phyloP scores from a whole-genome alignment of 2,329 filamentous ascomycete genomes.

The Fusarium phyllophilum region DNA sequence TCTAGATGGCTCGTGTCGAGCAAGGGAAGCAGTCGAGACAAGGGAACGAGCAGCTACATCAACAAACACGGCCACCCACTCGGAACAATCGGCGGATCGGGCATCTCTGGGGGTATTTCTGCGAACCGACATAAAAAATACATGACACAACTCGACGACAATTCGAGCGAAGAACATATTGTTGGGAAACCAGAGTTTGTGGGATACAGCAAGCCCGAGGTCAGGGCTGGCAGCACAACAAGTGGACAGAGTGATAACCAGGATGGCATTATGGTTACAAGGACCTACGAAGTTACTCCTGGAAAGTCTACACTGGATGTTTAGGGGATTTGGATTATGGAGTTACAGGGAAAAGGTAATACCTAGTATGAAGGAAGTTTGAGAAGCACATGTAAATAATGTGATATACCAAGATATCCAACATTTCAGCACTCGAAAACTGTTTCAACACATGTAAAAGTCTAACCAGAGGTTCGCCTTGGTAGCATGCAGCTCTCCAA shows the following conservation, averaged over 20 bases:
- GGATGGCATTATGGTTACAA: conserved; percentile 42
- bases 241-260: conserved; percentile 27
- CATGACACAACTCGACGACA: conserved; percentile 43
- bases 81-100: conserved; percentile 41
- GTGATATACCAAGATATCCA: neutral
- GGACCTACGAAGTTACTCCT: conserved; percentile 40
- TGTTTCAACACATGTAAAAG: neutral
- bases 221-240: conserved; percentile 35
- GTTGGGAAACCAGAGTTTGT: conserved; percentile 37
- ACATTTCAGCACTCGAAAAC: neutral
- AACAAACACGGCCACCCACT: conserved; percentile 42
- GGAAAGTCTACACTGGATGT: conserved; percentile 41
- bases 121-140: conserved; percentile 30
- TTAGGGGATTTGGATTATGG: conserved; percentile 5
- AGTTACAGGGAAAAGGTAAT: conserved; percentile 4
- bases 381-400: neutral
- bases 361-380: neutral
- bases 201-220: conserved; percentile 31
- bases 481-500: neutral
- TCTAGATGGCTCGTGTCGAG: conserved; percentile 48
- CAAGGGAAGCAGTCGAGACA: conserved; percentile 45
- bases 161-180: conserved; percentile 48
- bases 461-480: neutral
- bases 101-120: conserved; percentile 10
- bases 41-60: conserved; percentile 38